Base-by-base conservation (phyloP, 306 rosid species). In the Cucurbita ficifolia region DNA sequence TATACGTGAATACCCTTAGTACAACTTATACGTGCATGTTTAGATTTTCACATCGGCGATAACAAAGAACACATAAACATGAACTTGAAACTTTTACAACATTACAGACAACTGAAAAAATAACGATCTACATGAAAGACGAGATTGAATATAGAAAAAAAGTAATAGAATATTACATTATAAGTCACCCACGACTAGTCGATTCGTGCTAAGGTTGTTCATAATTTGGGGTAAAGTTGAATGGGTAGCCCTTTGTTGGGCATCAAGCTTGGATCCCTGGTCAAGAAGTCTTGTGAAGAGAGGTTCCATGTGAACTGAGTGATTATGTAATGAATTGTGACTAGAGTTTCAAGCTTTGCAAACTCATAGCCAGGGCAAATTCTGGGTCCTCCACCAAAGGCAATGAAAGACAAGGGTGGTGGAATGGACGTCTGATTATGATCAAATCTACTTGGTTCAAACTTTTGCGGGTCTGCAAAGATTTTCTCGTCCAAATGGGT, bases 381-480 rank as follows among this genome's bases (percentile, higher is more conserved):
- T 82, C 88, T 83, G 8, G 87, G 58, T 57, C 96, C 96, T 10
- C 86, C 96, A 56, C 91, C 96, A 19, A 92, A 92, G 56, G 91
- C 79, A 56, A 84, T 61, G 50, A 87, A 92, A 78, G 82, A 63
- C 54, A 80, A 88, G 29, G 96, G 88, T 43, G 96, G 96, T 43
- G 96, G 96, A 49, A 75, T 60, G 8, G 87, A 77, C 52, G 87
- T 80, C 40, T 81, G 82, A 78, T 79, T 87, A 53, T 88, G 53
- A 49, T 49, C 92, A 73, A 87, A 88, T 81, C 96, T 85, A 54
- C 77, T 82, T 33, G 98, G 96, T 65, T 90, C 87, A 57, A 88
- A 88, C 83, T 88, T 92, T 1, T 82, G 60, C 74, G 96, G 88
- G 11, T 87, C 92, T 10, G 81, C 76, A 76, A 87, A 90, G 73